These are phyloP conservation scores for Coniochaeta prunicola DNA, from an alignment of 2,329 filamentous ascomycete species.

Conservation along the genomic window DNA sequence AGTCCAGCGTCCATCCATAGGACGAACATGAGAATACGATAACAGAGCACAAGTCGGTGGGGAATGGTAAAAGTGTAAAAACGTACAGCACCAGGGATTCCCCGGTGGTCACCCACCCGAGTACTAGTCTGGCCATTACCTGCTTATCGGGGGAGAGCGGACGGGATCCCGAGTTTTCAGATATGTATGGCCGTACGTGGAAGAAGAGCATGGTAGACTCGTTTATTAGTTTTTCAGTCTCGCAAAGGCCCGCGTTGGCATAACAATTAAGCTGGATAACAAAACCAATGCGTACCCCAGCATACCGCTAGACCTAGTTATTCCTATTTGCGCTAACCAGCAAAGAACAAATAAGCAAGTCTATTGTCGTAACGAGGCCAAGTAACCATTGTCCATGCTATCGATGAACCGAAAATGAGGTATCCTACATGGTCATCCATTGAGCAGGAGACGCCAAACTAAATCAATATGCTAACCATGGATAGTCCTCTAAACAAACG, in stretches of 20 bases:
- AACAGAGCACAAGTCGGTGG: too few species aligned
- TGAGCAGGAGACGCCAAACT: not conserved
- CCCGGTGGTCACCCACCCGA: not conserved
- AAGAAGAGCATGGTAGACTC: not conserved
- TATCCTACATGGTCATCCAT: not conserved
- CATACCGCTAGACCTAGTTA: too few species aligned
- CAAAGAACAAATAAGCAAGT: not conserved
- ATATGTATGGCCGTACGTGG: not conserved
- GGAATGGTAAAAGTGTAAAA: not conserved
- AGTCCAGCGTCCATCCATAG: not conserved
- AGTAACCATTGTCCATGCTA: not conserved
- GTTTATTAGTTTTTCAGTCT: too few species aligned
- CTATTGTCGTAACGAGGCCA: not conserved
- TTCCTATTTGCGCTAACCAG: too few species aligned
- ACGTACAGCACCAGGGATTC: not conserved
- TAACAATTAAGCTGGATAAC: too few species aligned
- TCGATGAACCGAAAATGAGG: not conserved
- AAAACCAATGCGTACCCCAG: too few species aligned
- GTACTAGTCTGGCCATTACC: not conserved
- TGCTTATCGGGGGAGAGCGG: not conserved
- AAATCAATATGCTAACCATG: not conserved
- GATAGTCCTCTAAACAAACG: not conserved
- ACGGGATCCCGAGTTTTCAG: not conserved
- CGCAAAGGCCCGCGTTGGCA: too few species aligned
- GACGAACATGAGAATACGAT: too few species aligned